phyloP scores from a whole-genome alignment of 2,329 filamentous ascomycete species.

The Eurotiales sp. region DNA sequence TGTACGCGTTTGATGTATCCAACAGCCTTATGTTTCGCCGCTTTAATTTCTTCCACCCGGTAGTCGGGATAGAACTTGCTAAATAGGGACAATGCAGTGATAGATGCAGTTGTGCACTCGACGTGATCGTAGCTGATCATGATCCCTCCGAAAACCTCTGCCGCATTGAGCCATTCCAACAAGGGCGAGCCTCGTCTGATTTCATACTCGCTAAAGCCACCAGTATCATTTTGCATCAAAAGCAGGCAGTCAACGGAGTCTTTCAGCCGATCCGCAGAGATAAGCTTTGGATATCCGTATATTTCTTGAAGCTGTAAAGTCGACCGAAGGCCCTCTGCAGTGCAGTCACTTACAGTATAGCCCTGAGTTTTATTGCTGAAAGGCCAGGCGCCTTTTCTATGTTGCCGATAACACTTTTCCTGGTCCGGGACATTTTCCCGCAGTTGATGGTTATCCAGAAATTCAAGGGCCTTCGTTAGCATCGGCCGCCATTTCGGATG shows the following conservation, averaged over 20 bases:
- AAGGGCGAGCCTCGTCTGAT: conserved; percentile 70
- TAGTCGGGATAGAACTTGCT: conserved; percentile 77
- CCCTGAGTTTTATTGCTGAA: conserved; percentile 92
- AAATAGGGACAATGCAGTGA: conserved; percentile 83
- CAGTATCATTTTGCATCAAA: conserved; percentile 82
- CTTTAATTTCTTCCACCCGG: conserved; percentile 67
- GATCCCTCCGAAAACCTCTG: conserved; percentile 92
- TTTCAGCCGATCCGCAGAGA: conserved; percentile 74
- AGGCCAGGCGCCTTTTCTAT: conserved; percentile 89
- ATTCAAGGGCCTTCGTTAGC: conserved; percentile 76
- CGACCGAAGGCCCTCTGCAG: conserved; percentile 83
- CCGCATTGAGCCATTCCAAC: conserved; percentile 85
- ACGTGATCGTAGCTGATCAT: conserved; percentile 99
- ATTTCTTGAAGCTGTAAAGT: conserved; percentile 79
- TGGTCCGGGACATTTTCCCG: conserved; percentile 75
- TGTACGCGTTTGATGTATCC: conserved; percentile 80
- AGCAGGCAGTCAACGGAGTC: conserved; percentile 88
- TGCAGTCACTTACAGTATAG: conserved; percentile 93
- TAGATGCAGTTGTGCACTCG: conserved; percentile 92
- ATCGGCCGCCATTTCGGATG: conserved; percentile 76
- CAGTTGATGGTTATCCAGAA: conserved; percentile 88
- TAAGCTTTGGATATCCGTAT: conserved; percentile 67
- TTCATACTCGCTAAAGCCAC: conserved; percentile 90
- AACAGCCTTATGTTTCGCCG: conserved; percentile 69
- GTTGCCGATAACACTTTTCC: conserved; percentile 79